phyloP scores from a whole-genome alignment of 2,329 filamentous ascomycete genomes.

The Neurospora sp. region DNA sequence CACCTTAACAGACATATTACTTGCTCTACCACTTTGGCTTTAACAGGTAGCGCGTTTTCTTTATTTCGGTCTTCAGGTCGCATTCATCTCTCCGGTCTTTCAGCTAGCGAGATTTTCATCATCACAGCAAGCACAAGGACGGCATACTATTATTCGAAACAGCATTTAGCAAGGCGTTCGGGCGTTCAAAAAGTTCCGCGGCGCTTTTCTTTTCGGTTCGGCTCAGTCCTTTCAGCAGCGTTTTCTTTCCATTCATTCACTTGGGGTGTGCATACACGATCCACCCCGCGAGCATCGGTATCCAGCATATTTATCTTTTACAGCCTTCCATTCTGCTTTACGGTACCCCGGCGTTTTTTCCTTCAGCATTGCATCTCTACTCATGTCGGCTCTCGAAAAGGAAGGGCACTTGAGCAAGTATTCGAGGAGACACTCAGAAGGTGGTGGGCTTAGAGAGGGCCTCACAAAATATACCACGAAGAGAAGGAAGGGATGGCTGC shows the following conservation, averaged over 20 bases:
- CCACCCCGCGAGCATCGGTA: not conserved
- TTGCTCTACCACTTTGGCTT: not conserved
- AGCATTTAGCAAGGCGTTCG: not conserved
- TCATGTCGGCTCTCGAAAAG: not conserved
- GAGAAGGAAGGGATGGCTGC: not conserved
- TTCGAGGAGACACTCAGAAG: not conserved
- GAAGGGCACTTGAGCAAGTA: not conserved
- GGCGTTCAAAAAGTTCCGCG: not conserved
- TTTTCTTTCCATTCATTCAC: not conserved
- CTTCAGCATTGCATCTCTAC: not conserved
- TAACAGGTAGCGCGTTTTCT: not conserved
- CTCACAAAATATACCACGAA: not conserved
- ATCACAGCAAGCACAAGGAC: not conserved
- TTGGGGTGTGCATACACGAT: not conserved
- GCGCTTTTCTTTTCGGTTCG: not conserved
- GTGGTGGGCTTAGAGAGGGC: not conserved
- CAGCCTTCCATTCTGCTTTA: not conserved
- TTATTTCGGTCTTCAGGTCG: not conserved
- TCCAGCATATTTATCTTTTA: not conserved
- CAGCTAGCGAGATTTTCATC: not conserved
- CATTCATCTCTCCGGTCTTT: not conserved
- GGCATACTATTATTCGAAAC: not conserved
- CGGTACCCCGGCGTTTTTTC: not conserved
- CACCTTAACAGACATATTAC: not conserved
- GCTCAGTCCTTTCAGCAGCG: not conserved